phyloP scores from a whole-genome alignment of 2,329 filamentous ascomycete genomes.

The Fusarium nodosum region DNA sequence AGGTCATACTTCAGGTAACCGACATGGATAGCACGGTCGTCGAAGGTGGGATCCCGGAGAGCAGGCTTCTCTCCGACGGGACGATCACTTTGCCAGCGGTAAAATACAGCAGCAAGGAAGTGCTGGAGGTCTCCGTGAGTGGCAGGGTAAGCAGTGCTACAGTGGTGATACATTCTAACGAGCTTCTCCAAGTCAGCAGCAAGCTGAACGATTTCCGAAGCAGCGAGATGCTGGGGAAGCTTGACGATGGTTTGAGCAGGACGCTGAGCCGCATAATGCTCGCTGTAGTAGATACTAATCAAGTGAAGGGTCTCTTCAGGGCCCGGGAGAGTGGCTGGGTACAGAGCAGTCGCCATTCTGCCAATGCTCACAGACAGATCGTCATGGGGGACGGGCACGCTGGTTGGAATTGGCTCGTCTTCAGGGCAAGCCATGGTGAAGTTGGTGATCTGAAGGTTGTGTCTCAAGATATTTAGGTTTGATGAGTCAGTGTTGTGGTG shows the following conservation, averaged over 20 bases:
- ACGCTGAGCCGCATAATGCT: background rate
- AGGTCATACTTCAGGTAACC: conserved; percentile 1
- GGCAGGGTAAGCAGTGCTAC: background rate
- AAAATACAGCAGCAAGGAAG: background rate
- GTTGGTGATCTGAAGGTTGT: background rate
- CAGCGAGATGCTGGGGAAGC: background rate
- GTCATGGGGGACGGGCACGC: background rate
- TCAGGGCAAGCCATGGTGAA: background rate
- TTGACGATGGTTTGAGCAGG: background rate
- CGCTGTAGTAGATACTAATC: background rate
- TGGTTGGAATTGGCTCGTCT: background rate
- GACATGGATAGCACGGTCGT: background rate
- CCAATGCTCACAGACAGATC: background rate
- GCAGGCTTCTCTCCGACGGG: background rate
- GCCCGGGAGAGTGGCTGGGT: background rate
- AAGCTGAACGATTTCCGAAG: background rate
- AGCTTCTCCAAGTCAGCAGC: background rate
- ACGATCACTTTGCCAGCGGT: background rate
- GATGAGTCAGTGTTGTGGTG: background rate
- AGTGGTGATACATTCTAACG: background rate
- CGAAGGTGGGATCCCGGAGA: background rate
- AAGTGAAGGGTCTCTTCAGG: background rate
- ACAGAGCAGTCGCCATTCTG: background rate
- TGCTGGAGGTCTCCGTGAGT: background rate
- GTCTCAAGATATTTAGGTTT: background rate